Conservation (phyloP, 2,329 filamentous ascomycete genomes). For the Aspergillus caelatus region DNA sequence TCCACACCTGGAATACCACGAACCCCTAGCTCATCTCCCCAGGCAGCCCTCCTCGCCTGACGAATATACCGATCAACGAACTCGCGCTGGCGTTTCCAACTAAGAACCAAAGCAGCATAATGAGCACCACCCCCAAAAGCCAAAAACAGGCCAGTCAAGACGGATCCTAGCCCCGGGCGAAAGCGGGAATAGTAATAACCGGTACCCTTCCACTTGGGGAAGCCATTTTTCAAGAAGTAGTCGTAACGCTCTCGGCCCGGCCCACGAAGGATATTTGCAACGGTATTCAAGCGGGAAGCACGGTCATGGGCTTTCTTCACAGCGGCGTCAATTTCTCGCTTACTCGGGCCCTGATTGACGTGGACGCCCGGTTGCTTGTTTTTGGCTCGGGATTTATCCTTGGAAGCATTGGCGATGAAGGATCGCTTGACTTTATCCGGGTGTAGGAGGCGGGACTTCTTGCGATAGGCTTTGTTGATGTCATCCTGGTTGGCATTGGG, state of each 20-base stretch:
- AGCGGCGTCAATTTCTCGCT: conserved; percentile 75
- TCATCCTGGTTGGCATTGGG: conserved; percentile 78
- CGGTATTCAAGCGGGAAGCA: conserved; percentile 81
- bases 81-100: conserved; percentile 86
- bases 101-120: conserved; percentile 81
- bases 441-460: conserved; percentile 79
- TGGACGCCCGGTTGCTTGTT: conserved; percentile 63
- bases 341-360: conserved; percentile 70
- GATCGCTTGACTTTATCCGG: conserved; percentile 93
- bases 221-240: conserved; percentile 89
- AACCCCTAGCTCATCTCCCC: conserved; percentile 77
- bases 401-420: conserved; percentile 71
- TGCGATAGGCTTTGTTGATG: conserved; percentile 91
- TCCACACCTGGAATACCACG: conserved; percentile 69
- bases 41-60: conserved; percentile 83
- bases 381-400: conserved; percentile 53
- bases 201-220: conserved; percentile 94
- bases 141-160: conserved; percentile 78
- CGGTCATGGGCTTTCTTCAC: conserved; percentile 80
- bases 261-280: conserved; percentile 83
- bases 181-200: conserved; percentile 98
- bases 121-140: conserved; percentile 82
- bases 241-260: conserved; percentile 85
- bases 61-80: conserved; percentile 91
- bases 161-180: conserved; percentile 84